Conservation (phyloP, 805 yeast species). For the Candida argentea region DNA sequence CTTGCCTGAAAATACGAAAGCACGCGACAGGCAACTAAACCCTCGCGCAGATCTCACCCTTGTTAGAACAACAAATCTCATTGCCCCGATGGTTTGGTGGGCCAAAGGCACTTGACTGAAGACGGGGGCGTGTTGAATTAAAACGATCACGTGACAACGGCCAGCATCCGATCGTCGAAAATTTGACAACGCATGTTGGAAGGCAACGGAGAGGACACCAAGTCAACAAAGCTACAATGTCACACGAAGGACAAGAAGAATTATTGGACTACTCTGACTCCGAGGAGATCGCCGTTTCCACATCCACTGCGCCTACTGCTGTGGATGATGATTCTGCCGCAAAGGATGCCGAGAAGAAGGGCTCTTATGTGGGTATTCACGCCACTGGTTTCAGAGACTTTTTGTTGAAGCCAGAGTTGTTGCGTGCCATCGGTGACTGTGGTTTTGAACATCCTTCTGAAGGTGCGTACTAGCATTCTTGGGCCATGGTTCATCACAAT, state of each 20-base stretch:
- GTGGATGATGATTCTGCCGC: slow-evolving; percentile 39
- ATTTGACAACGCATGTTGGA: too few species aligned
- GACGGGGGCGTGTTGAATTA: too few species aligned
- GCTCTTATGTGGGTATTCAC: slow-evolving; percentile 96
- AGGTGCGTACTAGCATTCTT: slow-evolving; percentile 50
- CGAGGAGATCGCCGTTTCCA: slow-evolving; percentile 78
- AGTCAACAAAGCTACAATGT: slow-evolving; percentile 35
- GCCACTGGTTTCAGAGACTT: slow-evolving; percentile 98
- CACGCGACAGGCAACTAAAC: too few species aligned
- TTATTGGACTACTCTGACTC: slow-evolving; percentile 97
- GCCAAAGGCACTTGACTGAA: neutral
- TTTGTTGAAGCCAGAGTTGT: slow-evolving; percentile 88
- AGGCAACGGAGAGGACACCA: too few species aligned
- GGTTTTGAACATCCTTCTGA: slow-evolving; percentile 99
- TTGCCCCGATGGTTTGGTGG: slow-evolving; percentile 5
- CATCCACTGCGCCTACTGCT: slow-evolving; percentile 36
- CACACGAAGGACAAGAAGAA: slow-evolving; percentile 98
- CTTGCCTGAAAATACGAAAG: too few species aligned
- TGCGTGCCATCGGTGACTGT: slow-evolving; percentile 97
- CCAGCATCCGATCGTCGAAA: too few species aligned
- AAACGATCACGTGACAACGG: too few species aligned
- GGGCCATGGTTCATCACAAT: neutral
- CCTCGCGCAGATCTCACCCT: too few species aligned
- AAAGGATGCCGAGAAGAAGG: slow-evolving; percentile 73
- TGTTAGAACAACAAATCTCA: too few species aligned